A percentile compares a stretch with the other conserved stretches of the same genome.
These are phyloP conservation scores for Nyssa sinensis DNA, from an alignment of 148 eudicot genomes.

Conservation along the genomic window DNA sequence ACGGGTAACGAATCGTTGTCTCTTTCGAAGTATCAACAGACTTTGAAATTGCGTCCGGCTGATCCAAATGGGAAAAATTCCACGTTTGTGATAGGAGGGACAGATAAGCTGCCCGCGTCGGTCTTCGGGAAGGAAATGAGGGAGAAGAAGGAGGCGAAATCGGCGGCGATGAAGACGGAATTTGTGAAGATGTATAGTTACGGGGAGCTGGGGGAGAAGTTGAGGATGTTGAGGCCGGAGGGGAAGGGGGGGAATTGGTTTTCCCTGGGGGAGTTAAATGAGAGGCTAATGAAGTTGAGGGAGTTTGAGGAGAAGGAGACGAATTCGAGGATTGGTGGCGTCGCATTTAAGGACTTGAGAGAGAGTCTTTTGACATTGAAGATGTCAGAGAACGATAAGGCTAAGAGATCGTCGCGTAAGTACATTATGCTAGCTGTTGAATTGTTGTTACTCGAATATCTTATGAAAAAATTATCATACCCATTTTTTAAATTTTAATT, in stretches of 20 bases:
- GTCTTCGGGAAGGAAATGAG: conserved; percentile 33
- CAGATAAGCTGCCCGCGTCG: conserved; percentile 18
- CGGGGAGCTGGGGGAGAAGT: conserved; percentile 53
- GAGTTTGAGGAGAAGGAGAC: conserved; percentile 37
- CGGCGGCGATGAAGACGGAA: conserved; percentile 13
- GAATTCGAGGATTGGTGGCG: not conserved
- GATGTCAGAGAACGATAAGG: not conserved
- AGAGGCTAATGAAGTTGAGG: conserved; percentile 56
- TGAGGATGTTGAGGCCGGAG: conserved; percentile 65
- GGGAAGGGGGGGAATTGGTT: conserved; percentile 35
- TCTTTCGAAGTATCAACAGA: conserved; percentile 19
- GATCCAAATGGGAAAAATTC: not conserved
- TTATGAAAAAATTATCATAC: too few relatives aligned
- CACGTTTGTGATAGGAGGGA: conserved; percentile 29
- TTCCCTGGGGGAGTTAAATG: conserved; percentile 56
- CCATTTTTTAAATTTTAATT: too few relatives aligned
- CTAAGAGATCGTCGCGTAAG: conserved; percentile 25
- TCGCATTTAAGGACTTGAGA: conserved; percentile 21
- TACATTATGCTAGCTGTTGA: not conserved
- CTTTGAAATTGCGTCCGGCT: conserved; percentile 17
- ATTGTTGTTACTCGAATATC: not conserved
- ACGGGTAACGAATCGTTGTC: conserved; percentile 6
- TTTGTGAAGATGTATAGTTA: conserved; percentile 27
- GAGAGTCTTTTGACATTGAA: conserved; percentile 3
- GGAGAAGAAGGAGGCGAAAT: conserved; percentile 16